Evolutionary conservation across 805 yeast genomes (phyloP), one percentile per base, ranked within the genome.

Genomic region (Ogataea nakhonphanomensis): DNA sequence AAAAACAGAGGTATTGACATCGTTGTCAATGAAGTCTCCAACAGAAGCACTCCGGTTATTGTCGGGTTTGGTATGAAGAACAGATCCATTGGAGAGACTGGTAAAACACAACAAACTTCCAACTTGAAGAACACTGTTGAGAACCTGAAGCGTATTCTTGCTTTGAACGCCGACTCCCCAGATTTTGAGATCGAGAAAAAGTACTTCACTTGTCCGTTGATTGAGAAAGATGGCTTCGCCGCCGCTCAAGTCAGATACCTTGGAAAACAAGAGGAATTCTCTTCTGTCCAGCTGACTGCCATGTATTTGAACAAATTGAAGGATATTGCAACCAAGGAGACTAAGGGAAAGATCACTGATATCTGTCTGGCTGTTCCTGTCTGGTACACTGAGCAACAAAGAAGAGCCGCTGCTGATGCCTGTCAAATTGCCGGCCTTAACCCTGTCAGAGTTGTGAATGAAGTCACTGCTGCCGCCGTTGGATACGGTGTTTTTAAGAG

Each of bases 401-500:
- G 99, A 71, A 88, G 95, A 59, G 96, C 96, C 49, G 82, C 93
- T 52, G 76, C 88, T 46, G 98, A 93, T 64, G 96, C 99, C 43
- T 91, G 96, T 60, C 78, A 76, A 64, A 85, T 93, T 64, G 98
- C 99, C 45, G 96, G 96, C 50, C 77, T 93, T 62, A 93, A 93
- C 81, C 98, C 99, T 46, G 97, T 93, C 45, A 86, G 99, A 78
- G 81, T 93, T 50, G 95, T 93, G 56, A 93, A 93, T 67, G 99
- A 93, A 66, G 83, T 86, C 53, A 90, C 98, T 43, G 98, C 99
- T 46, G 99, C 99, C 47, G 98, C 97, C 58, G 96, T 93, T 51
- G 95, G 97, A 57, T 95, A 93, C 73, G 99, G 99, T 75, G 96
- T 93, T 46, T 93, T 93, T 84, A 90, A 93, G 79, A 78, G 85